Evolutionary conservation across 345 rosid species (phyloP), one percentile per base, ranked within the genome.

Genomic region (Lepidium didymum): DNA sequence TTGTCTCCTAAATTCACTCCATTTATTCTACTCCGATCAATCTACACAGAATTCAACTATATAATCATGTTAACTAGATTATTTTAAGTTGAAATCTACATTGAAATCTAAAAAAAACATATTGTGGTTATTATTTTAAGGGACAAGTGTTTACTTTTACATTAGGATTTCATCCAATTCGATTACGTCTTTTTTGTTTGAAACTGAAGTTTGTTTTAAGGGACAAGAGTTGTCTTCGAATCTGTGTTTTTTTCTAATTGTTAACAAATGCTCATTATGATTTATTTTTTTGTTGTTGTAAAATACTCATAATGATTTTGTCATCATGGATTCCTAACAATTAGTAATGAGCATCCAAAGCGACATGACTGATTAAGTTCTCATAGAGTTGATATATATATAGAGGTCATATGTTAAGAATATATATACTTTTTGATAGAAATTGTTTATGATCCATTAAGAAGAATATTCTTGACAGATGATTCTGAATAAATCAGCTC

Each of bases 1-100:
- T 68, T 68, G 78, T 75, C 74, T 56, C 78, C 72, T 64, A 69
- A 53, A 62, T 46, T 56, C 25, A 13, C 71, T 73, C 54, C 65
- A 61, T 72, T 29, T 69, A 54, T 40, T 68, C 67, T 64, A 68
- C 56, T 46, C 70, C 15, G 77, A 50, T 59, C 72, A 58, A 36
- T 76, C 64, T 66, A 43, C 74, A 62, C 75, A 57, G 38, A 61
- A 54, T 59, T 43, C 53, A 42, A 44, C 43, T 54, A 29, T 47
- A 7, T 47, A 9, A 21, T 56, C 63, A 46, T 40, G 4, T 15
- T 34, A 4, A 41, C 55, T 25, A 58, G 35, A 42, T 51, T 59
- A 13, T 43, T 29, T 59, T 66, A 15, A 36, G 25, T 21, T 73
- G 35, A 66, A 27, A 67, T 52, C 34, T 23, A 33, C 10, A 9